Conservation (phyloP, 169 alveolate species). For the Sarcocystis neurona region DNA sequence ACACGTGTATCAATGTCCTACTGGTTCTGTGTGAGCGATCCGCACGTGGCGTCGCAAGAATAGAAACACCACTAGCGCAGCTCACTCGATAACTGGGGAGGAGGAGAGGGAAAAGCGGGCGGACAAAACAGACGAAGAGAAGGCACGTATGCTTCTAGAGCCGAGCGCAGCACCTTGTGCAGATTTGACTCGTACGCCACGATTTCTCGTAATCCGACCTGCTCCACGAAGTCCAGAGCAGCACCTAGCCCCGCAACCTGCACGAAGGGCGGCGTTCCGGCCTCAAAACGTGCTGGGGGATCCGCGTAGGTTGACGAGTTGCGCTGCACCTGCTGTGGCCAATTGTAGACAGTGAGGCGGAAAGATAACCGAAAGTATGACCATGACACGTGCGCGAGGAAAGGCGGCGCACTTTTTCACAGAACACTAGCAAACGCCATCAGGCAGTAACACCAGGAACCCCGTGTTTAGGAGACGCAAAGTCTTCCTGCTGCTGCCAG, state of each 20-base stretch:
- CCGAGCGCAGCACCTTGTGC: background rate
- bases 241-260: constrained; percentile 67
- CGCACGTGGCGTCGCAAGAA: background rate
- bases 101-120: background rate
- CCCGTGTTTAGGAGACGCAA: background rate
- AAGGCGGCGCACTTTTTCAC: background rate
- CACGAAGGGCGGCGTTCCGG: constrained; percentile 71
- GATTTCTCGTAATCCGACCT: background rate
- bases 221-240: constrained; percentile 47
- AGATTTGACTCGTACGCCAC: background rate
- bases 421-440: background rate
- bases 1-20: background rate
- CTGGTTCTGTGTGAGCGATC: background rate
- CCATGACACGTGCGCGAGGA: background rate
- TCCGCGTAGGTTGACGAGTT: constrained; percentile 55
- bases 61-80: background rate
- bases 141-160: background rate
- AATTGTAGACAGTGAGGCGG: background rate
- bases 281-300: constrained; percentile 68
- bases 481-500: background rate
- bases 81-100: background rate
- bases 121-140: background rate
- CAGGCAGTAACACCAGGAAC: background rate
- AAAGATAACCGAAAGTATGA: background rate
- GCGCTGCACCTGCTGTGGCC: constrained; percentile 19